Evolutionary conservation across 2,329 filamentous ascomycete species (phyloP), one percentile per base, ranked within the genome.

Genomic region (Aspergillus nomiae): DNA sequence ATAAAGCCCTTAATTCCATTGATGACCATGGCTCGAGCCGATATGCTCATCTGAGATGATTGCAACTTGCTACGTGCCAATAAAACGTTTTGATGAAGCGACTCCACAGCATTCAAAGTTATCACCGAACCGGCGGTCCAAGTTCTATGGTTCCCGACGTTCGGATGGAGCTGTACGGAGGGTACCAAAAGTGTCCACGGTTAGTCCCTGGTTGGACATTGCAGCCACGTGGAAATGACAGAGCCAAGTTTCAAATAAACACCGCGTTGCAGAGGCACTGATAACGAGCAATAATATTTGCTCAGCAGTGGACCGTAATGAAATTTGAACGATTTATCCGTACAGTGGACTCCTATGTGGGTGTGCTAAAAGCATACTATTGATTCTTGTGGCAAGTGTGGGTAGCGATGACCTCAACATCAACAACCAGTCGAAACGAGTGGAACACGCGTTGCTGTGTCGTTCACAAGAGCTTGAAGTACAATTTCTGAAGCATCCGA

Each of bases 71-170:
- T 53, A 26, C 53, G 36, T 60, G 36, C 56, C 53, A 51, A 61
- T 48, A 41, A 26, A 59, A 60, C 34, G 30, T 16, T 48, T 54
- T 51, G 64, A 63, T 64, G 54, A 64, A 63, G 10, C 14, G 53
- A 45, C 61, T 46, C 66, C 66, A 67, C 66, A 57, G 32, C 28
- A 61, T 57, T 61, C 56, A 61, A 43, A 57, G 34, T 59, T 60
- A 56, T 46, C 59, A 38, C 59, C 66, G 65, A 68, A 68, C 65
- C 24, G 63, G 61, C 51, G 65, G 66, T 51, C 66, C 65, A 62
- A 65, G 66, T 65, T 65, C 56, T 51, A 54, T 58, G 34, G 65
- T 56, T 65, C 61, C 28, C 28, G 38, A 34, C 7, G 21, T 59
- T 60, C 21, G 51, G 11, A 54, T 19, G 51, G 32, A 30, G n/a